Base-by-base conservation (phyloP, 2,329 filamentous ascomycete species). In the Colletotrichum sp. region DNA sequence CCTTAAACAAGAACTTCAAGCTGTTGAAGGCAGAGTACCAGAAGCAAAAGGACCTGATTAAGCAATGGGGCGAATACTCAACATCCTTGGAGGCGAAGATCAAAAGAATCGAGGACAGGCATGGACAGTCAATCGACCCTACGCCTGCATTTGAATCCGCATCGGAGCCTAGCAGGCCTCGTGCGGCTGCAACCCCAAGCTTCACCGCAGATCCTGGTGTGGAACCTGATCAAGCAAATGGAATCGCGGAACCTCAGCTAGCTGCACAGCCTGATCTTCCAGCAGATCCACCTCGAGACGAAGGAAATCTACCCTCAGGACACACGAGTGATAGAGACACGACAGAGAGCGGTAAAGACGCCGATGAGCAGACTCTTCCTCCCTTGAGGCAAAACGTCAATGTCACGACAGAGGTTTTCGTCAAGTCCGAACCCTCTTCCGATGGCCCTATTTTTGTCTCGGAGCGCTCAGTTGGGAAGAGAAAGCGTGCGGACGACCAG, bases 401-500 rank as follows among this genome's bases (percentile, higher is more conserved):
- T 30, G 39, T 18, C 13, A 36, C 57, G 26, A 26, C 61, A 7
- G 72, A 71, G 21, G 30, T 76, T 21, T 24, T 30, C 15, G 79
- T 91, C 28, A 91, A 92, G 78, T 72, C 82, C n/a, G 90, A 92
- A 76, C 87, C 16, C 3, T 90, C 88, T 6, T 92, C 90, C 1
- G 90, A 92, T 72, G 80, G 80, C 3, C 89, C 88, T 0, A 82
- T 91, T 3, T 79, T 92, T 7, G 81, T 92, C 3, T 90, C 86
- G 5, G 89, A 90, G 76, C 87, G 89, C 16, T 79, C 80, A 21
- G 80, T 91, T 2, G 86, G 86, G 61, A 91, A 90, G 78, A 84
- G 89, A 65, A 90, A 87, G 78, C 18, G 75, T 78, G 12, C 66
- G 10, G 61, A 73, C 5, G 78, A 82, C 12, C 21, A 57, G n/a